A percentile compares a stretch with the other conserved stretches of the same genome.
Evolutionary conservation across 2,329 filamentous ascomycete genomes (phyloP).

Genomic region (Cladosporium sp.): DNA sequence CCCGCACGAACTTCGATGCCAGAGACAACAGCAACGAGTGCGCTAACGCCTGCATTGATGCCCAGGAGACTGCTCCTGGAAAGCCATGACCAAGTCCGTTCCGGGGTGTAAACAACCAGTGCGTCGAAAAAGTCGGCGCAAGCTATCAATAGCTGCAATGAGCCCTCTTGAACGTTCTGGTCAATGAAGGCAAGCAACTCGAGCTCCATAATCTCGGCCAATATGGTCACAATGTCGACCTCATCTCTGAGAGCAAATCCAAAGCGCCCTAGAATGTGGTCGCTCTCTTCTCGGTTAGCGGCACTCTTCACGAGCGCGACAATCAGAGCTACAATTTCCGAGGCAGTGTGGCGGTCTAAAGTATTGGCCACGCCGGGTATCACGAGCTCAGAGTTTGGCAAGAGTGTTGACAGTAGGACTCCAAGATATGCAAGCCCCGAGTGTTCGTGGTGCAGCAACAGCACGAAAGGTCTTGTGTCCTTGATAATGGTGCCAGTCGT

Average conservation of each 20-base stretch:
- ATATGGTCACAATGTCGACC: slow-evolving; percentile 72
- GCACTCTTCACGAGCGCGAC: slow-evolving; percentile 58
- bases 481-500: slow-evolving; percentile 70
- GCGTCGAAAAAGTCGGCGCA: slow-evolving; percentile 78
- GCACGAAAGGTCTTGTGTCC: slow-evolving; percentile 70
- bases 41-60: slow-evolving; percentile 69
- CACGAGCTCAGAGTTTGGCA: slow-evolving; percentile 44
- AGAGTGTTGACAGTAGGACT: slow-evolving; percentile 65
- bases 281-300: slow-evolving; percentile 32
- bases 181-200: slow-evolving; percentile 48
- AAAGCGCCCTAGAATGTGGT: slow-evolving; percentile 46
- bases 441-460: slow-evolving; percentile 70
- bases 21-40: slow-evolving; percentile 74
- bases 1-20: slow-evolving; percentile 73
- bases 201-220: slow-evolving; percentile 81
- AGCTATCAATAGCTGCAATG: slow-evolving; percentile 63
- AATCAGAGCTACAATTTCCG: slow-evolving; percentile 71
- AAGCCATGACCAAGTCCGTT: slow-evolving; percentile 85
- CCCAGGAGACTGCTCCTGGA: slow-evolving; percentile 75
- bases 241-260: slow-evolving; percentile 47
- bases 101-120: slow-evolving; percentile 67
- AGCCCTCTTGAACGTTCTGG: slow-evolving; percentile 58
- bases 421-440: slow-evolving; percentile 77
- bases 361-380: slow-evolving; percentile 11
- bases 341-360: slow-evolving; percentile 57